A percentile compares a stretch with the other conserved stretches of the same genome.
These are phyloP conservation scores for Penicillium sp. DNA, from an alignment of 2,329 filamentous ascomycete genomes.

Conservation along the genomic window DNA sequence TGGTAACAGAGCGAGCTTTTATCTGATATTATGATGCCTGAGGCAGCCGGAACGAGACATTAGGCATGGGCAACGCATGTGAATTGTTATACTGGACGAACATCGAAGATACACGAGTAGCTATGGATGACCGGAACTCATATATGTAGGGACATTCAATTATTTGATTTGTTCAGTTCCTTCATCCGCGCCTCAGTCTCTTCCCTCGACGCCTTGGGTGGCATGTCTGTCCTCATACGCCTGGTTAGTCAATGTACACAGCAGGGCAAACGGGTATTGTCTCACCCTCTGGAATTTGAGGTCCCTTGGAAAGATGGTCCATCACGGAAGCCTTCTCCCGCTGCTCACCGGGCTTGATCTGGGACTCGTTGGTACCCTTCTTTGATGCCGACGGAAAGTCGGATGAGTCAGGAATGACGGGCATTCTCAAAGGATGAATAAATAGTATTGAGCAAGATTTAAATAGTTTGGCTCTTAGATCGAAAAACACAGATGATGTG, in stretches of 20 bases:
- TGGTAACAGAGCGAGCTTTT: too few relatives aligned
- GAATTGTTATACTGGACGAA: too few relatives aligned
- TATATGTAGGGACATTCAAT: not conserved
- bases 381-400: slow-evolving; percentile 25
- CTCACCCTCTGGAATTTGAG: slow-evolving; percentile 47
- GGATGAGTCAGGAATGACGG: slow-evolving; percentile 33
- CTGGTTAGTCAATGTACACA: not conserved
- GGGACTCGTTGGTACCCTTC: slow-evolving; percentile 22
- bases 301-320: slow-evolving; percentile 47
- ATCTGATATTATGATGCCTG: too few relatives aligned
- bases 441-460: not conserved
- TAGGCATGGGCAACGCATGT: too few relatives aligned
- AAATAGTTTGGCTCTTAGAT: not conserved
- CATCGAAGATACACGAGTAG: too few relatives aligned
- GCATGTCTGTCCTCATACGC: slow-evolving; percentile 36
- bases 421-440: slow-evolving; percentile 25
- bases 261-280: slow-evolving; percentile 11
- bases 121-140: not conserved
- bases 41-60: too few relatives aligned
- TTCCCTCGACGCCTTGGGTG: slow-evolving; percentile 59
- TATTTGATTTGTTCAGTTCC: slow-evolving; percentile 56
- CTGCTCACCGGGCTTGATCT: slow-evolving; percentile 36
- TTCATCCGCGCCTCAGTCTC: slow-evolving; percentile 67
- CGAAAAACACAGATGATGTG: not conserved
- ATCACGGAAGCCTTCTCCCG: slow-evolving; percentile 34